Evolutionary conservation across 768 basidiomycete species (phyloP).

Genomic region (Termitomyces sp.): DNA sequence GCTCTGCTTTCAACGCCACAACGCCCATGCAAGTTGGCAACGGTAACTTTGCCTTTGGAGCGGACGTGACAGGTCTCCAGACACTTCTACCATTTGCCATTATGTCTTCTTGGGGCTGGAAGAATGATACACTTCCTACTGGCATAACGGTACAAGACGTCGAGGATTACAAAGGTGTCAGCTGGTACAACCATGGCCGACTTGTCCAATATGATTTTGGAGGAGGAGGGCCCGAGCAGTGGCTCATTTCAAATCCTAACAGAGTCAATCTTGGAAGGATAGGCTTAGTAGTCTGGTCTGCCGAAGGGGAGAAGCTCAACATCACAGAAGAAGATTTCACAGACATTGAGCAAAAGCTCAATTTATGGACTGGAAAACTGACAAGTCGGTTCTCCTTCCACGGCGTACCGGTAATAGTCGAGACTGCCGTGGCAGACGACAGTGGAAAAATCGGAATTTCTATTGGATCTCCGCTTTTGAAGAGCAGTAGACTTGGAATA

Average conservation of each 20-base stretch:
- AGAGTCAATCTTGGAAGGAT: constrained; percentile 50
- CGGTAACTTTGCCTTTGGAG: constrained; percentile 57
- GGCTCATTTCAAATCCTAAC: constrained; percentile 56
- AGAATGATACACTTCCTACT: constrained; percentile 49
- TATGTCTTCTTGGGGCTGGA: constrained; percentile 59
- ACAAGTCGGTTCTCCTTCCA: constrained; percentile 39
- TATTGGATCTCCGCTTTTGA: constrained; percentile 36
- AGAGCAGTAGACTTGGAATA: constrained; percentile 32
- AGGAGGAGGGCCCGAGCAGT: constrained; percentile 44
- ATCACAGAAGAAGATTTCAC: constrained; percentile 34
- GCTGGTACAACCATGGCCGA: constrained; percentile 46
- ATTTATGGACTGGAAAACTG: constrained; percentile 53
- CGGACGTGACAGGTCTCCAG: constrained; percentile 54
- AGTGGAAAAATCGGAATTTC: constrained; percentile 35
- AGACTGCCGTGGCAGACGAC: constrained; percentile 33
- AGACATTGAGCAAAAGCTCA: constrained; percentile 35
- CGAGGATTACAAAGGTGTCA: constrained; percentile 41
- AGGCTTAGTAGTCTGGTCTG: constrained; percentile 38
- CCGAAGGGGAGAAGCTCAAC: constrained; percentile 19
- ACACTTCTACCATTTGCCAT: constrained; percentile 51
- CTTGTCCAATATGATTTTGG: constrained; percentile 48
- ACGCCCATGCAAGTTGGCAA: constrained; percentile 60
- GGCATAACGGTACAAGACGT: constrained; percentile 38
- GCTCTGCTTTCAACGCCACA: constrained; percentile 28
- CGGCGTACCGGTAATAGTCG: constrained; percentile 30